Evolutionary conservation across 129 eudicot genomes (phyloP).

Genomic region (Apium graveolens): DNA sequence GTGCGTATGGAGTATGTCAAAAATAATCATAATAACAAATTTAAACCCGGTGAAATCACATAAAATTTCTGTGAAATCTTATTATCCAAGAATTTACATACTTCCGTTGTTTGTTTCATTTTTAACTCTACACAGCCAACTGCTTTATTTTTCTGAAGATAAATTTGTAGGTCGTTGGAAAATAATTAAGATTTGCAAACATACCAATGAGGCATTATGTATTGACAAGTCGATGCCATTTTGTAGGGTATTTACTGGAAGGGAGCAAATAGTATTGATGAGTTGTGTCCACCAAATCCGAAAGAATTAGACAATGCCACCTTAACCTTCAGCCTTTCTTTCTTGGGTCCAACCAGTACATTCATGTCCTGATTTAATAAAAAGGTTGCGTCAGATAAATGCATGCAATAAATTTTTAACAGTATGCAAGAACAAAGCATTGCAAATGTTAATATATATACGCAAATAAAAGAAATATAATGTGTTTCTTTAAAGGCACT

Average conservation of each 20-base stretch:
- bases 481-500: neutral
- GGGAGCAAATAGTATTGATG: slow-evolving; percentile 66
- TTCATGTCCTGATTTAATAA: slow-evolving; percentile 38
- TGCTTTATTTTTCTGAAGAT: neutral
- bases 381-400: neutral
- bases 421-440: neutral
- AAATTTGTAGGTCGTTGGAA: neutral
- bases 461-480: neutral
- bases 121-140: neutral
- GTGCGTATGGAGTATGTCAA: neutral
- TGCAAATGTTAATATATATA: neutral
- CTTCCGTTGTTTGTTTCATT: neutral
- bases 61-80: neutral
- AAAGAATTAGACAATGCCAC: slow-evolving; percentile 73
- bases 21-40: neutral
- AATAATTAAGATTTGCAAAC: neutral
- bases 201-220: slow-evolving; percentile 17
- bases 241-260: neutral
- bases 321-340: slow-evolving; percentile 45
- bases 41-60: too few relatives aligned
- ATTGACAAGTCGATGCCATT: neutral
- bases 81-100: neutral
- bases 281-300: slow-evolving; percentile 82
- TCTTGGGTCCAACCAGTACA: slow-evolving; percentile 54
- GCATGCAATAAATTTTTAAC: neutral